These are phyloP conservation scores for Quercus mongolica DNA, from an alignment of 306 rosid genomes.

Conservation along the genomic window DNA sequence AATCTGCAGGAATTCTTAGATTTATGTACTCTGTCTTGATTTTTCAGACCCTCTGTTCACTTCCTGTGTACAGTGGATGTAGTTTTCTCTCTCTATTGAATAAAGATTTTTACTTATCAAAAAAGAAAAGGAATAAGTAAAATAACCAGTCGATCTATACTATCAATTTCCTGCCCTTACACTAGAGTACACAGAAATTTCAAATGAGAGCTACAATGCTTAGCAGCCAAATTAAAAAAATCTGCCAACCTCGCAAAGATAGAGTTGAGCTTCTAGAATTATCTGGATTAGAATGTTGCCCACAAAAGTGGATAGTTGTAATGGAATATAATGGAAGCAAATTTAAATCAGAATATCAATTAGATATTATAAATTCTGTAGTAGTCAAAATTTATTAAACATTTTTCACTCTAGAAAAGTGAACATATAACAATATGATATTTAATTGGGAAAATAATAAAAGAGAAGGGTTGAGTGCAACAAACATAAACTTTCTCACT, in stretches of 20 bases:
- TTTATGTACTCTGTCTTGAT: too few species aligned
- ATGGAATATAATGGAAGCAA: background rate
- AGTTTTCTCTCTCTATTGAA: too few species aligned
- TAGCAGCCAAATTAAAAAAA: background rate
- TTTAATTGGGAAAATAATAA: background rate
- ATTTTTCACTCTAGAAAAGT: background rate
- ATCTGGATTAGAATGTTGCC: constrained; percentile 4
- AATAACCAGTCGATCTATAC: background rate
- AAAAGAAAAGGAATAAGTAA: background rate
- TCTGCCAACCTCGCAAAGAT: background rate
- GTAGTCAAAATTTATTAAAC: background rate
- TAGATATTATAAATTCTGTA: constrained; percentile 3
- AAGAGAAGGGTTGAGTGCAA: background rate
- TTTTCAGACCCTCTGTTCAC: too few species aligned
- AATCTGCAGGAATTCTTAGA: too few species aligned
- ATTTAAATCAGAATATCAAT: background rate
- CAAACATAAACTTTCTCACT: background rate
- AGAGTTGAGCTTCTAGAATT: background rate
- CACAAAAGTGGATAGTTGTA: background rate
- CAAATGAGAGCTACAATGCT: background rate
- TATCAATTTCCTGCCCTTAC: background rate
- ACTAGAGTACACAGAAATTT: background rate
- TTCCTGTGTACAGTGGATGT: too few species aligned
- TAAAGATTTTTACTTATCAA: too few species aligned
- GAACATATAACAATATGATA: background rate